phyloP scores from a whole-genome alignment of 2,329 filamentous ascomycete species.

The Ilyonectria robusta region DNA sequence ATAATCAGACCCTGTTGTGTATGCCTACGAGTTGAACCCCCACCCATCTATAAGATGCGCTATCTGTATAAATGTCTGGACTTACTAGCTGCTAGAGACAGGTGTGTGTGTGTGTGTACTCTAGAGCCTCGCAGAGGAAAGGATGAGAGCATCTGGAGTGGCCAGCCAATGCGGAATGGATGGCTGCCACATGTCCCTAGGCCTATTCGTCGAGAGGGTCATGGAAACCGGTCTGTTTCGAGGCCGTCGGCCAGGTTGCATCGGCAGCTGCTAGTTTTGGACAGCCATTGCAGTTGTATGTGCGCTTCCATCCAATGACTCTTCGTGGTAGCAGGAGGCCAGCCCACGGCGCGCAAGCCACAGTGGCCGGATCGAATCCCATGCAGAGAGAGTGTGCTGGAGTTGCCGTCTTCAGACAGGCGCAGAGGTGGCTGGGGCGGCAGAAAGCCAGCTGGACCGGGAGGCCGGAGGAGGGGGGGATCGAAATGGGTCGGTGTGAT shows the following conservation, averaged over 20 bases:
- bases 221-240: constrained; percentile 5
- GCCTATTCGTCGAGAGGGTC: neutral
- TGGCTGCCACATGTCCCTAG: neutral
- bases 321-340: neutral
- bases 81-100: neutral
- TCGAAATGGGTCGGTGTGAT: constrained; percentile 2
- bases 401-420: neutral
- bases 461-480: neutral
- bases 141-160: too few species aligned
- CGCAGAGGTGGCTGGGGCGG: neutral
- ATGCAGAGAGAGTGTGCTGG: neutral
- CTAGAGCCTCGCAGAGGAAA: neutral
- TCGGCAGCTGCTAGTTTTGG: constrained; percentile 8
- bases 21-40: neutral
- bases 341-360: constrained; percentile 17
- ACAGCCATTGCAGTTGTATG: constrained; percentile 2
- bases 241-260: constrained; percentile 6
- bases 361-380: constrained; percentile 3
- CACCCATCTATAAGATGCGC: neutral
- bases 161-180: neutral
- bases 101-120: neutral
- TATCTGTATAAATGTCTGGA: neutral
- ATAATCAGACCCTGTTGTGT: constrained; percentile 5
- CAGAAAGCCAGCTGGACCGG: neutral
- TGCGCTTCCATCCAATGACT: neutral